A percentile compares a stretch with the other conserved stretches of the same genome.
These are phyloP conservation scores for Vitis rotundifolia DNA, from an alignment of 164 flowering plant species.

Conservation along the genomic window DNA sequence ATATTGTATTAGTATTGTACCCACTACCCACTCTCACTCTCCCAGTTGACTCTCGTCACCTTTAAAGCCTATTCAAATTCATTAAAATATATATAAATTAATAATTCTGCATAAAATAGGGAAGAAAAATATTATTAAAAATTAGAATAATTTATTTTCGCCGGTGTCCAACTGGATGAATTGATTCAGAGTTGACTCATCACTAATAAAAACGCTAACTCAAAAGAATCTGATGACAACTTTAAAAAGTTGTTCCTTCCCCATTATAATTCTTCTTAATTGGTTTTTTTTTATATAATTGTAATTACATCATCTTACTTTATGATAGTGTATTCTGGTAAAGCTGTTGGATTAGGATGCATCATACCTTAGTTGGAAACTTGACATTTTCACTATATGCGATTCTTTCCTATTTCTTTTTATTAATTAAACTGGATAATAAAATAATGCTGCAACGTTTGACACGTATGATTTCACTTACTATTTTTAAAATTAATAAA, in stretches of 20 bases:
- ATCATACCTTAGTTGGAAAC: constrained; percentile 2
- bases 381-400: background rate
- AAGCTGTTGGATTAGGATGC: constrained; percentile 16
- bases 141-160: background rate
- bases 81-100: no score
- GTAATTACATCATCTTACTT: background rate
- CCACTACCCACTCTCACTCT: no score
- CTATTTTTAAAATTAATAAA: background rate
- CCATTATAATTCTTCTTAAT: background rate
- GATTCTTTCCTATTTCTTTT: no score
- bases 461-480: background rate
- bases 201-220: background rate
- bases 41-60: no score
- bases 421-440: no score
- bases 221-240: background rate
- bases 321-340: background rate
- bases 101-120: no score
- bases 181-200: constrained; percentile 24
- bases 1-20: no score
- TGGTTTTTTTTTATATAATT: background rate
- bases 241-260: constrained; percentile 2
- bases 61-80: no score
- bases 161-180: constrained; percentile 16
- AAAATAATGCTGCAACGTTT: no score
- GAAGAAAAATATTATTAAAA: background rate